Conservation (phyloP, 2,329 filamentous ascomycete species). For the Calonectria hongkongensis region DNA sequence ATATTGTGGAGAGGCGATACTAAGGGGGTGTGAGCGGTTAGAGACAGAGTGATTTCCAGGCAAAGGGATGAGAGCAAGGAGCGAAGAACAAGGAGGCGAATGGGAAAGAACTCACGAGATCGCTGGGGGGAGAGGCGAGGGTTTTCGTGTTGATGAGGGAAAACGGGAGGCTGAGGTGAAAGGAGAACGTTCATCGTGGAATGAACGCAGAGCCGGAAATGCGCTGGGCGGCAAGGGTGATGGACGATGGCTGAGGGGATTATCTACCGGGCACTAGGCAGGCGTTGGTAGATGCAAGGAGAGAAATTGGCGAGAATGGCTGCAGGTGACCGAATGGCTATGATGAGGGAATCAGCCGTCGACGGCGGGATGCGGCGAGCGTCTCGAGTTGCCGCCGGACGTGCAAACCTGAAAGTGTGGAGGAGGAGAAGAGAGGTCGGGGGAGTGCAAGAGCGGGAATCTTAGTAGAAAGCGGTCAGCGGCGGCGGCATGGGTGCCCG, state of each 20-base stretch:
- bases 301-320: background rate
- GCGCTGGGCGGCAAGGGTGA: slow-evolving; percentile 33
- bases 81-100: background rate
- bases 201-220: slow-evolving; percentile 27
- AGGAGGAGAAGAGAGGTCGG: slow-evolving; percentile 42
- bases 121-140: slow-evolving; percentile 73
- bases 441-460: slow-evolving; percentile 34
- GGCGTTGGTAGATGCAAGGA: background rate
- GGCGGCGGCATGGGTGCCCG: slow-evolving; percentile 40
- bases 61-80: background rate
- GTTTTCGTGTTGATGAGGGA: slow-evolving; percentile 76
- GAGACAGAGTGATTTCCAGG: slow-evolving; percentile 25
- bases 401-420: slow-evolving; percentile 40
- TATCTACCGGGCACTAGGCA: slow-evolving; percentile 37
- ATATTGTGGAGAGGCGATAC: slow-evolving; percentile 72
- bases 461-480: slow-evolving; percentile 45
- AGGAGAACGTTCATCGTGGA: slow-evolving; percentile 77
- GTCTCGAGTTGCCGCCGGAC: slow-evolving; percentile 34
- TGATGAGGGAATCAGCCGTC: slow-evolving; percentile 16
- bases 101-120: slow-evolving; percentile 67
- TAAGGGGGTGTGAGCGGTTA: slow-evolving; percentile 54
- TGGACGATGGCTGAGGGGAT: slow-evolving; percentile 41
- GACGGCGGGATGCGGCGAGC: slow-evolving; percentile 31
- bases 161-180: slow-evolving; percentile 75
- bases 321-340: background rate